Conservation (phyloP, 352 stramenopile genomes). For the Stephanocyclus meneghinianus region DNA sequence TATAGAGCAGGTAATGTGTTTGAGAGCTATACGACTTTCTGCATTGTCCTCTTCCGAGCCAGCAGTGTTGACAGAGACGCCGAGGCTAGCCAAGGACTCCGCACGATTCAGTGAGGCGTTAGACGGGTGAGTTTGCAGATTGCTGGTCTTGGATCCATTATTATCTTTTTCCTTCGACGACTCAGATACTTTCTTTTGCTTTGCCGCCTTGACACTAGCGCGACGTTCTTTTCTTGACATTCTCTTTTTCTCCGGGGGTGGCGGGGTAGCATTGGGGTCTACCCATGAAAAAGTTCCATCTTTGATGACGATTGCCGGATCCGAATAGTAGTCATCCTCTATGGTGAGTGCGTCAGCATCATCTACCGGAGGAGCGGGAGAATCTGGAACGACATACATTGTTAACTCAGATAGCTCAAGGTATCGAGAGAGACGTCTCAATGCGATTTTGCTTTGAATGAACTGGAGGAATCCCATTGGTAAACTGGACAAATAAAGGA, state of each 20-base stretch:
- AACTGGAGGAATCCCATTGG: conserved; percentile 85
- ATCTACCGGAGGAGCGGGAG: conserved; percentile 11
- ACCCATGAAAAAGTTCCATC: conserved; percentile 75
- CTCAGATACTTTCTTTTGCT: conserved; percentile 13
- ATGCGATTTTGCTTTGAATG: conserved; percentile 85
- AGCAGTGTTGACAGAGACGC: conserved; percentile 31
- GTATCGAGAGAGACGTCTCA: conserved; percentile 87
- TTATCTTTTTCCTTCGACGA: conserved; percentile 30
- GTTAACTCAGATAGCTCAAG: conserved; percentile 85
- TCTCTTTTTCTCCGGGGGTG: conserved; percentile 36
- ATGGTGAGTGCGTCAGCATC: conserved; percentile 32
- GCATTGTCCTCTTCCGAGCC: conserved; percentile 33
- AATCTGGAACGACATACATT: conserved; percentile 59
- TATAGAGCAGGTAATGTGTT: conserved; percentile 86
- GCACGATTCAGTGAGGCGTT: conserved; percentile 41
- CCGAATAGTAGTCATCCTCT: conserved; percentile 28
- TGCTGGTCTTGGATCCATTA: conserved; percentile 3
- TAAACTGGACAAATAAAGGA: conserved; percentile 25
- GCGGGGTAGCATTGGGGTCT: conserved; percentile 53
- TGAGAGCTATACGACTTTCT: conserved; percentile 55
- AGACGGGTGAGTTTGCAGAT: conserved; percentile 11
- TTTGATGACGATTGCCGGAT: conserved; percentile 61
- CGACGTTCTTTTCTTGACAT: conserved; percentile 42
- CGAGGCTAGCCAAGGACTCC: conserved; percentile 37
- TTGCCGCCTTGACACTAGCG: conserved; percentile 33